Evolutionary conservation across 2,329 filamentous ascomycete genomes (phyloP).

Genomic region (Fusarium nygamai): DNA sequence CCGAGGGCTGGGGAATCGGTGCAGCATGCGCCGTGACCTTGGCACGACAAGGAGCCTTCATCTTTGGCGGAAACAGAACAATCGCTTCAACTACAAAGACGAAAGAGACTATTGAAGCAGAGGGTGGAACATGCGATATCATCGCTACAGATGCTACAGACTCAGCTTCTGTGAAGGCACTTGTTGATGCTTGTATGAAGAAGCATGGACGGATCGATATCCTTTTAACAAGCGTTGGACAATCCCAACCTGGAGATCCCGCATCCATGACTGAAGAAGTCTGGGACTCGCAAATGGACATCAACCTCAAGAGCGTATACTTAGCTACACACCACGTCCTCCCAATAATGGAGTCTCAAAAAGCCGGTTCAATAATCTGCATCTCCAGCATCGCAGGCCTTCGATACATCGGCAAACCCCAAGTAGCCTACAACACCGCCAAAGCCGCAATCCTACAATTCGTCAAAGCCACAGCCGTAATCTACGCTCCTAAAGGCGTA

Average conservation of each 20-base stretch:
- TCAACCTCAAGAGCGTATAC: slow-evolving; percentile 67
- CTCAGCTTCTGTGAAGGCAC: slow-evolving; percentile 58
- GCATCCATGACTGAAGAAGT: slow-evolving; percentile 58
- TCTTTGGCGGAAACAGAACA: slow-evolving; percentile 62
- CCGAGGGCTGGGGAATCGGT: slow-evolving; percentile 61
- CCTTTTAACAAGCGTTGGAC: slow-evolving; percentile 69
- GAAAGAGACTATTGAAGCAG: slow-evolving; percentile 49
- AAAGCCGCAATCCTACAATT: slow-evolving; percentile 64
- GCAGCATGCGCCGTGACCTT: slow-evolving; percentile 60
- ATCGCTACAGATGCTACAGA: slow-evolving; percentile 63
- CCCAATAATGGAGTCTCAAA: slow-evolving; percentile 63
- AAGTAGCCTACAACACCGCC: slow-evolving; percentile 63
- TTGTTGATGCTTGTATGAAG: slow-evolving; percentile 62
- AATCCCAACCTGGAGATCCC: slow-evolving; percentile 62
- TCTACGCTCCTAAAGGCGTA: slow-evolving; percentile 58
- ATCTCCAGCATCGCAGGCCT: slow-evolving; percentile 62
- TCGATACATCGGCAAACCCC: slow-evolving; percentile 59
- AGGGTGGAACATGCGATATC: slow-evolving; percentile 50
- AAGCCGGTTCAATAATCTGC: slow-evolving; percentile 55
- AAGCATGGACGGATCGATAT: slow-evolving; percentile 68
- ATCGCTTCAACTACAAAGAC: slow-evolving; percentile 53
- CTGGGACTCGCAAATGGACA: slow-evolving; percentile 63
- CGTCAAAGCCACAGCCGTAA: slow-evolving; percentile 59
- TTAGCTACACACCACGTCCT: slow-evolving; percentile 64
- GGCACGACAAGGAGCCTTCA: slow-evolving; percentile 57